Evolutionary conservation across 164 flowering plant species (phyloP).

Genomic region (Chimonanthus praecox): DNA sequence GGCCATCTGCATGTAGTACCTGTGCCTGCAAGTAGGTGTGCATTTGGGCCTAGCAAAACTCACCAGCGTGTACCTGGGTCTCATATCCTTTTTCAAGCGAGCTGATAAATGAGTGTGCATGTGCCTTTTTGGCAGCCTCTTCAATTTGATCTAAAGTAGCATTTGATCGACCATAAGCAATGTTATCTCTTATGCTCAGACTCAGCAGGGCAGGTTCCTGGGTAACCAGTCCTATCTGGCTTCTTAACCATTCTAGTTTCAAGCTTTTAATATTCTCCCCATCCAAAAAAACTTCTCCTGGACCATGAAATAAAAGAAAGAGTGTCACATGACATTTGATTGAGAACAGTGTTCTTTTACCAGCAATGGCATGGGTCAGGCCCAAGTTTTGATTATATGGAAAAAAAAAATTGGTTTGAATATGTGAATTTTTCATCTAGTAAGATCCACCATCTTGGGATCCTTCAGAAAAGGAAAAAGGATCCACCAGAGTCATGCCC

Average conservation of each 20-base stretch:
- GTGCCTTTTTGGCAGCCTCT: slow-evolving; percentile 98
- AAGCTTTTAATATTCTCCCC: slow-evolving; percentile 89
- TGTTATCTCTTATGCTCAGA: slow-evolving; percentile 89
- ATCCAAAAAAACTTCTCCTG: slow-evolving; percentile 97
- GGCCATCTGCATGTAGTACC: background rate
- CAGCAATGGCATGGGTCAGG: background rate
- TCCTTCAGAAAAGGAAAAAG: background rate
- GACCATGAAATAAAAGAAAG: slow-evolving; percentile 15
- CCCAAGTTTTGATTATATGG: background rate
- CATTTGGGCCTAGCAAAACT: background rate
- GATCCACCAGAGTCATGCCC: background rate
- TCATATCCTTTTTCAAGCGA: slow-evolving; percentile 89
- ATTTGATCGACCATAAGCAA: slow-evolving; percentile 84
- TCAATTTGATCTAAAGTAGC: slow-evolving; percentile 83
- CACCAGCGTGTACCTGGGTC: slow-evolving; percentile 54
- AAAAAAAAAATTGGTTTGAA: no score
- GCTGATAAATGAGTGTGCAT: slow-evolving; percentile 94
- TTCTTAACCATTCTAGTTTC: slow-evolving; percentile 88
- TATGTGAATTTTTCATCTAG: no score
- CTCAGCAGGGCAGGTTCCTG: slow-evolving; percentile 97
- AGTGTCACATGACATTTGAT: background rate
- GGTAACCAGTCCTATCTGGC: slow-evolving; percentile 92
- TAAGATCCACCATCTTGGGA: no score
- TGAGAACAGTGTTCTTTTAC: background rate
- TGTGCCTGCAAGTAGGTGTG: background rate